phyloP scores from a whole-genome alignment of 1,139 yeast species.

The Suhomyces guaymorum region DNA sequence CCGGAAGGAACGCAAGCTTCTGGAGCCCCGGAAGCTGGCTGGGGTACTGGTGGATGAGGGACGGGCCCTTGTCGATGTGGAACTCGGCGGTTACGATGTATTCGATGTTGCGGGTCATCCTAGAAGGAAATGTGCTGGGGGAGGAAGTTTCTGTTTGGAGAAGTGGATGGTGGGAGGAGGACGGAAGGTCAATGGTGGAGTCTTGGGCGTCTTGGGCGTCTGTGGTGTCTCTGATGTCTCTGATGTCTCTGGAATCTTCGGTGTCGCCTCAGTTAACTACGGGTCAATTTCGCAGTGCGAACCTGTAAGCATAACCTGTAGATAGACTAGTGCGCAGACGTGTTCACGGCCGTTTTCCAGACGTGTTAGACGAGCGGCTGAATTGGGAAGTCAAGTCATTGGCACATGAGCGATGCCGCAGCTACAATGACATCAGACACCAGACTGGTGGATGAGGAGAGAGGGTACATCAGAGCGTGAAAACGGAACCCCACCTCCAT shows the following conservation, averaged over 20 bases:
- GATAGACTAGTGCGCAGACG: constrained; percentile 1
- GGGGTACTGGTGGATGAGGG: constrained; percentile 52
- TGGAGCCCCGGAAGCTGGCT: constrained; percentile 43
- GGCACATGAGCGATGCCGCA: too few relatives aligned
- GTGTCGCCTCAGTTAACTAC: too few relatives aligned
- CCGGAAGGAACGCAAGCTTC: constrained; percentile 48
- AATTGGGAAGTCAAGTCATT: constrained; percentile 7
- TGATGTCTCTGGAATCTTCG: too few relatives aligned
- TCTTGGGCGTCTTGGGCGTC: too few relatives aligned
- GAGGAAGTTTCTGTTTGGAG: neutral
- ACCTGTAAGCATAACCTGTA: too few relatives aligned
- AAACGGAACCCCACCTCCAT: too few relatives aligned
- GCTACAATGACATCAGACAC: neutral
- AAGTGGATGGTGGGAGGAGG: too few relatives aligned
- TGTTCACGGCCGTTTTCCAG: constrained; percentile 5
- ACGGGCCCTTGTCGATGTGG: constrained; percentile 58
- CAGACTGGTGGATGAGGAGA: too few relatives aligned
- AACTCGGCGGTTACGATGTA: constrained; percentile 58
- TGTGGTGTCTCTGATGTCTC: too few relatives aligned
- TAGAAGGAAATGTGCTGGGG: neutral
- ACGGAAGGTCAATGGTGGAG: neutral
- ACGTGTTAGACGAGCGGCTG: constrained; percentile 13
- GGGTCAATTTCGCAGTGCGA: too few relatives aligned
- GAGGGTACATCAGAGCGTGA: too few relatives aligned
- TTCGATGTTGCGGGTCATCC: constrained; percentile 33